Conservation (phyloP, 2,329 filamentous ascomycete species). For the Monosporascus sp. region DNA sequence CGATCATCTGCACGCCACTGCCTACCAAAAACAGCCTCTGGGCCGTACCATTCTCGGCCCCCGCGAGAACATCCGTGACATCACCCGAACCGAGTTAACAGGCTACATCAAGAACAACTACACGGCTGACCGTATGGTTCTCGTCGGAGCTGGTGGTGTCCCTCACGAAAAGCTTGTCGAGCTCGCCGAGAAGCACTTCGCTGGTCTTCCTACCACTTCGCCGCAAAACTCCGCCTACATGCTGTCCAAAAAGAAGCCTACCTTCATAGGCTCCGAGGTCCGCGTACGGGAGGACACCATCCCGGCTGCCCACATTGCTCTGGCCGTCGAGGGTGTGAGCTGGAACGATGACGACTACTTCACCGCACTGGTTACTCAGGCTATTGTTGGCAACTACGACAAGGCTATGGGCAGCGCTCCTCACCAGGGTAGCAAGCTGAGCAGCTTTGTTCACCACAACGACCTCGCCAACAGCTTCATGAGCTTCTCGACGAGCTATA, state of each 20-base stretch:
- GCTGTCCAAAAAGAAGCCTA: constrained; percentile 79
- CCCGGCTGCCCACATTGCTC: constrained; percentile 93
- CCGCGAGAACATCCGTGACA: constrained; percentile 96
- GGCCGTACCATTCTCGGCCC: constrained; percentile 97
- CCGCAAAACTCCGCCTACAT: constrained; percentile 70
- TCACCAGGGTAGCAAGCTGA: constrained; percentile 97
- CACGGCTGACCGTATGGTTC: constrained; percentile 98
- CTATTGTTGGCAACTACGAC: constrained; percentile 99
- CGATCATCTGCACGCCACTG: constrained; percentile 96
- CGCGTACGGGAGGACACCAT: constrained; percentile 94
- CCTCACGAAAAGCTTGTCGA: constrained; percentile 92
- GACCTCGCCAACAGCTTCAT: constrained; percentile 99
- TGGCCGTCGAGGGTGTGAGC: constrained; percentile 98
- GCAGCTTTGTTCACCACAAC: constrained; percentile 88
- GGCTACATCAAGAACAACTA: constrained; percentile 99
- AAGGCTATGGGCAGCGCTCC: constrained; percentile 96
- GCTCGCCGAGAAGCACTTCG: constrained; percentile 95
- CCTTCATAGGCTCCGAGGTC: constrained; percentile 95
- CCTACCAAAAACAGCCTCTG: constrained; percentile 92
- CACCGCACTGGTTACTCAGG: constrained; percentile 93
- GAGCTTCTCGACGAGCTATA: constrained; percentile 99
- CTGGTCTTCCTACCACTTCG: constrained; percentile 68
- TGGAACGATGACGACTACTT: constrained; percentile 99
- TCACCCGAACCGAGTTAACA: constrained; percentile 82
- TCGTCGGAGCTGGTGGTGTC: constrained; percentile 90